Base-by-base conservation (phyloP, 306 rosid species). In the Acmispon strigosus region DNA sequence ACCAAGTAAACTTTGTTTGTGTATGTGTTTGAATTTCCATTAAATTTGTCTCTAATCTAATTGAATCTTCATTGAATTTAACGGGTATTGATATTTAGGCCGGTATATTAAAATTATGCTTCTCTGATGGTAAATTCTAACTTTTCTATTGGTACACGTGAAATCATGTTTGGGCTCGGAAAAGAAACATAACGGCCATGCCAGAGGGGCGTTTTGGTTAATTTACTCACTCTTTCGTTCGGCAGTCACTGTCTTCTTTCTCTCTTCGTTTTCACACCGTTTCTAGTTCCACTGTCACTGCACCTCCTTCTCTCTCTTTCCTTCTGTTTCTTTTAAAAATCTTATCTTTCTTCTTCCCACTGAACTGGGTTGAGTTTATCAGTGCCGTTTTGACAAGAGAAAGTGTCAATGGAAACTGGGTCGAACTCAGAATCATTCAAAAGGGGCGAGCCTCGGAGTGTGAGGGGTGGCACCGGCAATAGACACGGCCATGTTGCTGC, bases 321-420 rank as follows among this genome's bases (percentile, higher is more conserved):
- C 14, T 13, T 12, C 61, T 32, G 10, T 29, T 18, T 53, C 16
- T 57, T 49, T 20, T 18, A 76, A 64, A 66, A 72, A 62, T 74
- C 55, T 20, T 7, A 36, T 53, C 27, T 58, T 66, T 79, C 27
- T 58, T 17, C 37, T 51, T 50, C 69, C 18, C 49, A 58, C 29
- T 5, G 14, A 19, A 32, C 29, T 66, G 58, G 48, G 39, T 73
- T 10, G 14, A 24, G 60, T 0, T 57, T 12, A 2, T 6, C 19
- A 50, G 62, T 36, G 7, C 65, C 83, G 70, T 59, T 67, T 80
- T 41, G 68, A 29, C 16, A 18, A 45, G 62, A 43, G 70, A 57
- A 22, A 19, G 18, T 29, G 75, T 42, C 7, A 79, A 87, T 84
- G 97, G 89, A 78, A 59, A 45, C 64, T 53, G 89, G 89, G 76